Evolutionary conservation across 768 basidiomycete species (phyloP).

Genomic region (Rhodotorula babjevae): DNA sequence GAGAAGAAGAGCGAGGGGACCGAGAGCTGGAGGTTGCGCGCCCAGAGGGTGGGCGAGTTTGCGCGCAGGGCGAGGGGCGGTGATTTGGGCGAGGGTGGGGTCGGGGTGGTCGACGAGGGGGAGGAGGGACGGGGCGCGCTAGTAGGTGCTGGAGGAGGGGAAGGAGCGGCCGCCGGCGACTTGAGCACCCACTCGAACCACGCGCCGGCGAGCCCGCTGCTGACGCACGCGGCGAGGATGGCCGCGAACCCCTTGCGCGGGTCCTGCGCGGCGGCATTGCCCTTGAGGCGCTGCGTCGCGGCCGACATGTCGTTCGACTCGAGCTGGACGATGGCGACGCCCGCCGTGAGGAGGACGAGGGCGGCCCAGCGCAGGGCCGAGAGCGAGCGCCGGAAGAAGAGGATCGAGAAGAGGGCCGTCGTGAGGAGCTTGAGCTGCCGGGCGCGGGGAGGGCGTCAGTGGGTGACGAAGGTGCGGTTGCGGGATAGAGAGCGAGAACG

Average conservation of each 20-base stretch:
- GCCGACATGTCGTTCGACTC: conserved; percentile 51
- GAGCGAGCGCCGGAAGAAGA: conserved; percentile 47
- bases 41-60: conserved; percentile 32
- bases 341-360: conserved; percentile 75
- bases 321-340: conserved; percentile 60
- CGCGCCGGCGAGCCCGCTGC: conserved; percentile 88
- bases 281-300: background rate
- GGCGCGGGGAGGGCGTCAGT: background rate
- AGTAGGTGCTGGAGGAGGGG: background rate
- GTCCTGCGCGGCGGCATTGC: conserved; percentile 38
- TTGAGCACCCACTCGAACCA: conserved; percentile 97
- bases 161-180: background rate
- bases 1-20: conserved; percentile 40
- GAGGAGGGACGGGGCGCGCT: background rate
- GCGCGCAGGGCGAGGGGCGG: background rate
- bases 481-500: background rate
- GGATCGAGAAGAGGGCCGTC: conserved; percentile 40
- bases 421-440: conserved; percentile 59
- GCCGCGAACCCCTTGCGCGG: conserved; percentile 79
- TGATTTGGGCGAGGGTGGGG: background rate
- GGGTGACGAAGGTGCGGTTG: background rate
- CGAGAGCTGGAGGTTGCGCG: conserved; percentile 41
- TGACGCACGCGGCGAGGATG: conserved; percentile 82
- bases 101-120: background rate
- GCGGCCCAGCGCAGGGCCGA: conserved; percentile 74